Evolutionary conservation across 768 basidiomycete species (phyloP).

Genomic region (Panellus pusillus): DNA sequence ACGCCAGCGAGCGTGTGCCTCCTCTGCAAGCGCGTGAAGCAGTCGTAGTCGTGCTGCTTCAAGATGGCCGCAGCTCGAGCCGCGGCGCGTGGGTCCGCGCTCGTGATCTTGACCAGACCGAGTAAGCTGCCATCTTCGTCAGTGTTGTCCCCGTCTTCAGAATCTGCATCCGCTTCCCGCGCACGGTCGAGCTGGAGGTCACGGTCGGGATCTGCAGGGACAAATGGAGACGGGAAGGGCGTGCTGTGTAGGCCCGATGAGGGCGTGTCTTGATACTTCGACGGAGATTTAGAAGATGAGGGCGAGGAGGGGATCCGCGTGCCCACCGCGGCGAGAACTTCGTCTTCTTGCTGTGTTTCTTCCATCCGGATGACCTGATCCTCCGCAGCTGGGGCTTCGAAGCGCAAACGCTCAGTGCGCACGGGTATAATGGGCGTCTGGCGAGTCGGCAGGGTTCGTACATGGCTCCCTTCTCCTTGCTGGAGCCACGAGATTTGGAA

Average conservation of each 20-base stretch:
- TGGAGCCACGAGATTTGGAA: too few relatives aligned
- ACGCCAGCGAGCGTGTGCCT: slow-evolving; percentile 32
- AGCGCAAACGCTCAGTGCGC: neutral
- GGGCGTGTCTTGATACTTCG: too few relatives aligned
- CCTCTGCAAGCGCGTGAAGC: slow-evolving; percentile 51
- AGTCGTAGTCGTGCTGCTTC: slow-evolving; percentile 89
- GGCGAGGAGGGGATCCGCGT: too few relatives aligned
- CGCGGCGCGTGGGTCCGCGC: slow-evolving; percentile 81
- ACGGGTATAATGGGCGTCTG: slow-evolving; percentile 1
- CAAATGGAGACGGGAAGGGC: neutral
- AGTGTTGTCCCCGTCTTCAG: slow-evolving; percentile 33
- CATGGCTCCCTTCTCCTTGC: neutral
- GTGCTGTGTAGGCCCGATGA: too few relatives aligned
- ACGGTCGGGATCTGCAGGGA: neutral
- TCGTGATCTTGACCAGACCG: slow-evolving; percentile 81
- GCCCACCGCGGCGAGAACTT: too few relatives aligned
- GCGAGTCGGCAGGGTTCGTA: slow-evolving; percentile 9
- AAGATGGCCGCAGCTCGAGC: slow-evolving; percentile 93
- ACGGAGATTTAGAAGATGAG: too few relatives aligned
- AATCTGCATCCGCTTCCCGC: slow-evolving; percentile 27
- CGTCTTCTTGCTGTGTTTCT: too few relatives aligned
- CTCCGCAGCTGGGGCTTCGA: neutral
- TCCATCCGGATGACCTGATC: neutral
- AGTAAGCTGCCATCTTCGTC: slow-evolving; percentile 38
- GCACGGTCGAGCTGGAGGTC: slow-evolving; percentile 5